Evolutionary conservation across 2,329 filamentous ascomycete species (phyloP), one percentile per base, ranked within the genome.

Genomic region (Domatiomyces catenatus): DNA sequence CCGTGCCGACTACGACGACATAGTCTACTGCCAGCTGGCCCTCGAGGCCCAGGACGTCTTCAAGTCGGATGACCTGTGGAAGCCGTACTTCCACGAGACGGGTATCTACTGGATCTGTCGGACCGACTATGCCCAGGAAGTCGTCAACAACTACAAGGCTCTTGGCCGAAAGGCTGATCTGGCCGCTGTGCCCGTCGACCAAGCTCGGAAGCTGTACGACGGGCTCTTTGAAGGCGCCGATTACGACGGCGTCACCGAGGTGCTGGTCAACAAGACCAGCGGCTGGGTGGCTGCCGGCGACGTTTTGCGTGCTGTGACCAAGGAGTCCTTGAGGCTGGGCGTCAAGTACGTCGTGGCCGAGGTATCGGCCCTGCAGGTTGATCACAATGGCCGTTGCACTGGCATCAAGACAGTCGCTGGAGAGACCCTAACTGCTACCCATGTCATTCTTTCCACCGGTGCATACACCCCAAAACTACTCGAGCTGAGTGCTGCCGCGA

Each of bases 271-370:
- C 66, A 74, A 70, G 53, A 73, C 70, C 28, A 77, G 75, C 61
- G 79, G 79, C 1, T 83, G 77, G 76, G 78, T 72, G 5, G 76
- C 76, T n/a, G 79, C 80, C 1, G 76, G 75, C 2, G 76, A 80
- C 56, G 71, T 72, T 26, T 61, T 83, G 52, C 63, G 68, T 48
- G 75, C 73, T 1, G 69, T 81, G 7, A 81, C 76, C 1, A 69
- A 71, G 32, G 67, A 68, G 51, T 69, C 69, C 15, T 57, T 81
- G 4, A 68, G 72, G 46, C 61, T 77, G 5, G 79, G 80, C 1
- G 79, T 81, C 54, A 72, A 73, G 60, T 83, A 81, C 51, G 69
- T 78, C 8, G 68, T 67, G 0, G 75, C 71, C 15, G 74, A 80
- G 50, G 71, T 76, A 1, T 61, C 66, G 1, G 65, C 66, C 46